A percentile compares a stretch with the other conserved stretches of the same genome.
Evolutionary conservation across 352 stramenopile species (phyloP).

Genomic region (Globisporangium perplexum): DNA sequence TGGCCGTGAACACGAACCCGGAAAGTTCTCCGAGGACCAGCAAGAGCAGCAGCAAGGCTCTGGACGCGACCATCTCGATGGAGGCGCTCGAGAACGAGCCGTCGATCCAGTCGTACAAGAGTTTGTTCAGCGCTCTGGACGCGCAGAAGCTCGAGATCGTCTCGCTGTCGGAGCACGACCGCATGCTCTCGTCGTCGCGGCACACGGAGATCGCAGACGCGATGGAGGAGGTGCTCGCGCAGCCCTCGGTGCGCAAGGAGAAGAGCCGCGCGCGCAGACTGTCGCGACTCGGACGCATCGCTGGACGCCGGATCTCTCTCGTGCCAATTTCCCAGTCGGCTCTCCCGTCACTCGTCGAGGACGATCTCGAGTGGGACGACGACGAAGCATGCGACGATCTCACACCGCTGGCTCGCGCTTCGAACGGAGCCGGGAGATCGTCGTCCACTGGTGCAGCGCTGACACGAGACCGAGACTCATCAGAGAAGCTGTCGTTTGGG

Average conservation of each 20-base stretch:
- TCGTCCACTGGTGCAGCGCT: not conserved
- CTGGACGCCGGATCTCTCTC: conserved; percentile 38
- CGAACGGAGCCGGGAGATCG: not conserved
- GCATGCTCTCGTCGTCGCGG: conserved; percentile 49
- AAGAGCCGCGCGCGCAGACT: conserved; percentile 52
- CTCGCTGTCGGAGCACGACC: conserved; percentile 51
- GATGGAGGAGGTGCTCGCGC: conserved; percentile 66
- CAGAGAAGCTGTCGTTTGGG: conserved; percentile 1
- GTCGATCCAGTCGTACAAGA: conserved; percentile 34
- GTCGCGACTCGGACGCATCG: conserved; percentile 52
- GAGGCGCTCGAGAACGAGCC: conserved; percentile 18
- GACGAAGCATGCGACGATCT: conserved; percentile 32
- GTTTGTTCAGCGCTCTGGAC: conserved; percentile 49
- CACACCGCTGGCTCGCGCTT: conserved; percentile 2
- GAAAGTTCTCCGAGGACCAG: not conserved
- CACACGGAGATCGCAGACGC: conserved; percentile 68
- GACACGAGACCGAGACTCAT: not conserved
- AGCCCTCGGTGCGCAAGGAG: conserved; percentile 53
- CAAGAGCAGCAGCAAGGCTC: not conserved
- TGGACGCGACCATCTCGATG: conserved; percentile 9
- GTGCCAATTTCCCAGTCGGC: conserved; percentile 31
- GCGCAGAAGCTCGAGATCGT: conserved; percentile 54
- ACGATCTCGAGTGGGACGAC: conserved; percentile 46
- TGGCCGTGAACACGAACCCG: conserved; percentile 5
- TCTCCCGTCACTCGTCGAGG: conserved; percentile 24